Conservation (phyloP, 805 yeast genomes). For the Yueomyces sinensis region DNA sequence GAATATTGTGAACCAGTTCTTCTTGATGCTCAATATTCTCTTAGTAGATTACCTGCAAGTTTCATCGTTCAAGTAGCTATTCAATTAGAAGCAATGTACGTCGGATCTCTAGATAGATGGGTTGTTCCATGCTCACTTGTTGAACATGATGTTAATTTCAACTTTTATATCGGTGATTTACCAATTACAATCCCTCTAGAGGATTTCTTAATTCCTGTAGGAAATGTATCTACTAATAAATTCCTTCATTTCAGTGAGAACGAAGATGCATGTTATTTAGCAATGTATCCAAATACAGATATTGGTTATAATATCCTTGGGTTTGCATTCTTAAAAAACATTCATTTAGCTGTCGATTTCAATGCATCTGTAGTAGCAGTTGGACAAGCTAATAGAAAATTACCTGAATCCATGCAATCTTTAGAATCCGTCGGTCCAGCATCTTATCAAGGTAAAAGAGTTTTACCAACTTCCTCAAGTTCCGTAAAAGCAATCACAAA, state of each 20-base stretch:
- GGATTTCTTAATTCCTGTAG: constrained; percentile 32
- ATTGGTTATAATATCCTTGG: constrained; percentile 47
- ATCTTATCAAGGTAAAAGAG: background rate
- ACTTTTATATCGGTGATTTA: constrained; percentile 40
- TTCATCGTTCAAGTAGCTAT: constrained; percentile 49
- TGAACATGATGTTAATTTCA: constrained; percentile 34
- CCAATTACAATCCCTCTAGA: constrained; percentile 36
- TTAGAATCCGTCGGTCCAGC: constrained; percentile 1
- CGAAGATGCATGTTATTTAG: constrained; percentile 41
- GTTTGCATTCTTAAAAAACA: constrained; percentile 36
- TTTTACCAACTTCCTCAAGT: constrained; percentile 1
- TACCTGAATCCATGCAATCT: background rate
- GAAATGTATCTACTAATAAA: constrained; percentile 18
- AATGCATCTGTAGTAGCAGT: constrained; percentile 43
- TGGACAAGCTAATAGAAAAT: constrained; percentile 30
- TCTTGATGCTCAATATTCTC: constrained; percentile 41
- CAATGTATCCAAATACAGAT: constrained; percentile 33
- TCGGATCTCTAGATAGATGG: constrained; percentile 38
- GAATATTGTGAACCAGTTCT: constrained; percentile 37
- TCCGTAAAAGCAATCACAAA: constrained; percentile 22
- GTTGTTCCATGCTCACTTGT: constrained; percentile 46
- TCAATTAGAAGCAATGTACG: constrained; percentile 55
- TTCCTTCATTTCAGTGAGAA: constrained; percentile 40
- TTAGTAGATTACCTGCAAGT: constrained; percentile 40
- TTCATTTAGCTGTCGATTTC: constrained; percentile 52